phyloP scores from a whole-genome alignment of 177 flowering plant genomes.

The Telopea speciosissima region DNA sequence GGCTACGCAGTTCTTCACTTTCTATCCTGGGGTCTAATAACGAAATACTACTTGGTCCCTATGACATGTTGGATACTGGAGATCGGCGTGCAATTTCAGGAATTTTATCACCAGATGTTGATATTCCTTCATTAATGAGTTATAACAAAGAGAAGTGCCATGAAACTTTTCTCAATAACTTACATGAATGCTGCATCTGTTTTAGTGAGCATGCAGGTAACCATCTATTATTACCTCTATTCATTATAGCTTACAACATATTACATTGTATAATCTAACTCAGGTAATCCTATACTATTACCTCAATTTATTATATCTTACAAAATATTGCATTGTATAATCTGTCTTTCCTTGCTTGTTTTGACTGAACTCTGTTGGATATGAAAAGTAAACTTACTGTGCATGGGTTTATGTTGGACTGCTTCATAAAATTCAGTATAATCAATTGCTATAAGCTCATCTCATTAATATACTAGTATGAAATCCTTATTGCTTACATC shows the following conservation, averaged over 20 bases:
- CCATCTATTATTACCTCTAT: slow-evolving; percentile 5
- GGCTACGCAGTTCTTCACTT: slow-evolving; percentile 67
- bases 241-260: neutral
- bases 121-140: slow-evolving; percentile 53
- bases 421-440: neutral
- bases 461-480: neutral
- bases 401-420: neutral
- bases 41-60: slow-evolving; percentile 62
- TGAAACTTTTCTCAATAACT: slow-evolving; percentile 43
- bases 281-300: slow-evolving; percentile 44
- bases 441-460: neutral
- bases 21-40: slow-evolving; percentile 55
- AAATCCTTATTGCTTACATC: neutral
- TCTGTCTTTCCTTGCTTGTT: neutral
- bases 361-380: neutral
- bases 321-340: neutral
- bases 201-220: slow-evolving; percentile 69
- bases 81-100: slow-evolving; percentile 73
- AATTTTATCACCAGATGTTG: slow-evolving; percentile 52
- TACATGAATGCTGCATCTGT: slow-evolving; percentile 82
- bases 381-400: neutral
- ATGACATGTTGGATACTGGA: slow-evolving; percentile 24
- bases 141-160: slow-evolving; percentile 57
- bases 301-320: neutral
- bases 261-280: neutral